Evolutionary conservation across 2,329 filamentous ascomycete species (phyloP).

Genomic region (Fusarium nodosum): DNA sequence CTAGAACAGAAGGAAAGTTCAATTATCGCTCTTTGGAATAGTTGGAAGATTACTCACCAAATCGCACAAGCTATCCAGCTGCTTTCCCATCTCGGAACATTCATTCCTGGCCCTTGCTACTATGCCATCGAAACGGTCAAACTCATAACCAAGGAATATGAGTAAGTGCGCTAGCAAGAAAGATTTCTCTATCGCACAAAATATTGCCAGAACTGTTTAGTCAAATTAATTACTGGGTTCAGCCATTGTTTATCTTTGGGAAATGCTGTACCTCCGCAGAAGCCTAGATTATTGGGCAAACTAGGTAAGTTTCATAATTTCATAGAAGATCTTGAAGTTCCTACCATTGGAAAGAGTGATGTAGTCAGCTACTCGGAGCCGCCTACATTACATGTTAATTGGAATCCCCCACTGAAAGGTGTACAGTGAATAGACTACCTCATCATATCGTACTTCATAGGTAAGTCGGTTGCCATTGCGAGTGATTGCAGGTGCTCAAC

Average conservation of each 20-base stretch:
- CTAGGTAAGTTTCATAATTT: too few species aligned
- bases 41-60: background rate
- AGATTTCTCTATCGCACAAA: background rate
- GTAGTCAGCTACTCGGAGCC: background rate
- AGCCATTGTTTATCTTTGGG: background rate
- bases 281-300: background rate
- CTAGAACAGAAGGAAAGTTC: background rate
- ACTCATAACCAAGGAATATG: constrained; percentile 5
- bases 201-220: background rate
- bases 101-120: constrained; percentile 5
- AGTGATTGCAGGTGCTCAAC: background rate
- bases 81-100: constrained; percentile 4
- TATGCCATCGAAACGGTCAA: constrained; percentile 2
- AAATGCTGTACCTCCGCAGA: constrained; percentile 1
- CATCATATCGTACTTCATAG: background rate
- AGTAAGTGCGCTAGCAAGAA: background rate
- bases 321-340: fast-evolving
- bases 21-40: background rate
- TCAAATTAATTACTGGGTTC: background rate
- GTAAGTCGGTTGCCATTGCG: background rate
- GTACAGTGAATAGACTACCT: background rate
- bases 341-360: constrained; percentile 17
- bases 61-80: constrained; percentile 3
- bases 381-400: background rate
- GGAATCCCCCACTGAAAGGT: fast-evolving